A percentile compares a stretch with the other conserved stretches of the same genome.
Evolutionary conservation across 2,329 filamentous ascomycete species (phyloP).

Genomic region (Aspergillus novofumigatus): DNA sequence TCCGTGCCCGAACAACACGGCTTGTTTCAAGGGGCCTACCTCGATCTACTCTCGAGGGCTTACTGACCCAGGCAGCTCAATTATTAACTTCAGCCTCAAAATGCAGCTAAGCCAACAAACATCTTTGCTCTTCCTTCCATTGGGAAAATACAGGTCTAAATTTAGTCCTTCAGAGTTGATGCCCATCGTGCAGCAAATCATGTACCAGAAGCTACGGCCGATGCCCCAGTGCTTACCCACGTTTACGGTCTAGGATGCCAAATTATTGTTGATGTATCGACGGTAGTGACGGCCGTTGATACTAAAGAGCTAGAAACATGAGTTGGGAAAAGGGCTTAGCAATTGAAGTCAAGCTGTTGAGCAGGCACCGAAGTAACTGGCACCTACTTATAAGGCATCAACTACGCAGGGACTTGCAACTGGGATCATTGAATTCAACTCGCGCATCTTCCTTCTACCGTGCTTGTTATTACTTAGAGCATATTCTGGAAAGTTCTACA

Average conservation of each 20-base stretch:
- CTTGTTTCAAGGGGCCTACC: too few species aligned
- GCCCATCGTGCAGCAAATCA: background rate
- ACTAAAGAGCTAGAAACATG: background rate
- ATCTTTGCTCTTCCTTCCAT: background rate
- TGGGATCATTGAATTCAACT: background rate
- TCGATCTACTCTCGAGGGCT: too few species aligned
- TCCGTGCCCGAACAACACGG: too few species aligned
- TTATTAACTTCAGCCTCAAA: background rate
- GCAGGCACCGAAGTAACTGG: background rate
- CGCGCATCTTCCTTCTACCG: background rate
- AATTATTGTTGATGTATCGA: background rate
- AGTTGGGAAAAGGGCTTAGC: background rate
- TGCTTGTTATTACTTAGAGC: background rate
- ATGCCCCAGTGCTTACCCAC: background rate
- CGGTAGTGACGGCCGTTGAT: too few species aligned
- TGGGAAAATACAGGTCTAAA: background rate
- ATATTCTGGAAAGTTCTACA: background rate
- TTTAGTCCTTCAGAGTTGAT: background rate
- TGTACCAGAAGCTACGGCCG: background rate
- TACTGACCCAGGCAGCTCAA: background rate
- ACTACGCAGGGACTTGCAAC: background rate
- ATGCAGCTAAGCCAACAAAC: background rate
- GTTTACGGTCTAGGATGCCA: background rate
- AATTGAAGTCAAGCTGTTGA: background rate
- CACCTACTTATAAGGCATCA: background rate